Percentiles rank a stretch among this genome's conserved stretches.
Evolutionary conservation across 1,284 basidiomycete species (phyloP).

Genomic region (Erythrobasidium hasegawianum): DNA sequence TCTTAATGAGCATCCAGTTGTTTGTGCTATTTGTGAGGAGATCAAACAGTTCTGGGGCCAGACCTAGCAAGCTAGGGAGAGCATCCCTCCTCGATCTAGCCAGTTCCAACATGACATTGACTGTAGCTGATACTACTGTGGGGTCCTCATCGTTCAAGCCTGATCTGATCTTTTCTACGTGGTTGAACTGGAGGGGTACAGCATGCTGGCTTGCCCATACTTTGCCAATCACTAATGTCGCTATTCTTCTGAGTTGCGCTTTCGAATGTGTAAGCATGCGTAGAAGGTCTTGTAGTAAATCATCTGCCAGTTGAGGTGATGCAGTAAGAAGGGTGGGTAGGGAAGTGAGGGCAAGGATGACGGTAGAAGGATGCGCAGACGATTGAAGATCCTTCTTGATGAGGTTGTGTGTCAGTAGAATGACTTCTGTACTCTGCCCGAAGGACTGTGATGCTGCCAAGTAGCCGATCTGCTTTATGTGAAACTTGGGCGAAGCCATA

Average conservation of each 20-base stretch:
- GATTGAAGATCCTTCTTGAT: conserved; percentile 76
- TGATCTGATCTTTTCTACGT: conserved; percentile 68
- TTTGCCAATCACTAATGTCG: conserved; percentile 41
- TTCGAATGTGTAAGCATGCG: conserved; percentile 87
- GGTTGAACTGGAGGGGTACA: conserved; percentile 19
- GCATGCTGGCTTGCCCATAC: conserved; percentile 30
- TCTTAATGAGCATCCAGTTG: conserved; percentile 99
- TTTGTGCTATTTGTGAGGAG: conserved; percentile 91
- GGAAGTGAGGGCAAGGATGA: conserved; percentile 22
- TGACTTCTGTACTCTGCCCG: conserved; percentile 87
- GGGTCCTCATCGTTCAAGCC: conserved; percentile 80
- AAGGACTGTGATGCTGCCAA: conserved; percentile 91
- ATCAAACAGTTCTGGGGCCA: conserved; percentile 91
- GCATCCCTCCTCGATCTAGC: conserved; percentile 61
- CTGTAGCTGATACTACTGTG: conserved; percentile 82
- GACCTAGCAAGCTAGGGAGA: conserved; percentile 53
- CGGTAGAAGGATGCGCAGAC: conserved; percentile 25
- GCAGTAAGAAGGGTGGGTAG: conserved; percentile 52
- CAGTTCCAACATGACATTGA: conserved; percentile 92
- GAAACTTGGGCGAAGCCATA: conserved; percentile 87
- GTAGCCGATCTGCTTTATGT: conserved; percentile 94
- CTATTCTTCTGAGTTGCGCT: conserved; percentile 54
- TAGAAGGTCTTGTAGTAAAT: conserved; percentile 80
- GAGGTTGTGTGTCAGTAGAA: conserved; percentile 95
- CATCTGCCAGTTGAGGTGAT: conserved; percentile 82